Conservation (phyloP, 495 filamentous ascomycete genomes). For the Rostrohypoxylon terebratum region DNA sequence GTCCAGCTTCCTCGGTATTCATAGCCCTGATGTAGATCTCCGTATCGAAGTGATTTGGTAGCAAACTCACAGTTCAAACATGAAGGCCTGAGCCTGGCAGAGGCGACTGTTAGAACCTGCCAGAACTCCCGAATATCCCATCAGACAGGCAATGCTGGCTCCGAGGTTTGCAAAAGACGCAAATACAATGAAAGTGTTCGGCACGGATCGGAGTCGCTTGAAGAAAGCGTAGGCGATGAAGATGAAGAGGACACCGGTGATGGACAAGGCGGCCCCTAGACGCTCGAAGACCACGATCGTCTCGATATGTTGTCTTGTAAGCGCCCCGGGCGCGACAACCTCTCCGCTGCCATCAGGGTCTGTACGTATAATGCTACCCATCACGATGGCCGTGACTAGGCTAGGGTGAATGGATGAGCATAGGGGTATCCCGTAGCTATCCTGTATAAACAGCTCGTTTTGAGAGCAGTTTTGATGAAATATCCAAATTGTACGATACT, state of each 20-base stretch:
- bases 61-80: constrained; percentile 69
- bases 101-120: constrained; percentile 65
- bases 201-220: constrained; percentile 74
- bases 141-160: constrained; percentile 80
- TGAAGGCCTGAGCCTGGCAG: constrained; percentile 81
- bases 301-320: constrained; percentile 47
- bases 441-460: neutral
- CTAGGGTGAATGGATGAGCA: neutral
- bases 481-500: constrained; percentile 9
- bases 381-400: constrained; percentile 9
- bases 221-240: constrained; percentile 74
- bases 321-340: constrained; percentile 8
- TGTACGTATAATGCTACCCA: constrained; percentile 20
- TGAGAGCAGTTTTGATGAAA: neutral
- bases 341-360: constrained; percentile 24
- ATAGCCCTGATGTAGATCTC: neutral
- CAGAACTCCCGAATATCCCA: constrained; percentile 66
- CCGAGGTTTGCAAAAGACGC: constrained; percentile 85
- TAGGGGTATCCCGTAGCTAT: neutral
- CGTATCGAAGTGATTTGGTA: neutral
- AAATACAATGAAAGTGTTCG: constrained; percentile 85
- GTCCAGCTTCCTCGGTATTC: neutral
- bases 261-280: constrained; percentile 67
- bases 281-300: constrained; percentile 59
- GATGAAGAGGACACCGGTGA: constrained; percentile 75